phyloP scores from a whole-genome alignment of 2,329 filamentous ascomycete species.

The Ceratocystis destructans region DNA sequence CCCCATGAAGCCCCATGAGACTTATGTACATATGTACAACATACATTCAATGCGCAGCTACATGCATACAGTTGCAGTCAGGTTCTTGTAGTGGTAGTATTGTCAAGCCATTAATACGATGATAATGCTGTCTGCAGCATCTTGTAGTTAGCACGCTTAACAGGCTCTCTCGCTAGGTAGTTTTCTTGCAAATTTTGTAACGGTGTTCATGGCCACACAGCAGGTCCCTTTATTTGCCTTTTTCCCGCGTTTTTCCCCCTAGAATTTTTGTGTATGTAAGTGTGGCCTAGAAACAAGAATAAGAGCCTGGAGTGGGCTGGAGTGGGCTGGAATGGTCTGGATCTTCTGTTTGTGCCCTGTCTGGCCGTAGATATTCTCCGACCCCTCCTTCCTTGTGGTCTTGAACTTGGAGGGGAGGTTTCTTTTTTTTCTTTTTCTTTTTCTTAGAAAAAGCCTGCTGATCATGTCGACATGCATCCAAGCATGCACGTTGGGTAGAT shows the following conservation, averaged over 20 bases:
- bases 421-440: not conserved
- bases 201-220: too few relatives aligned
- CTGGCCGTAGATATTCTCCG: not conserved
- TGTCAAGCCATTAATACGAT: too few relatives aligned
- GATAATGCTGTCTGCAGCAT: too few relatives aligned
- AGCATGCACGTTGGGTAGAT: not conserved
- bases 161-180: too few relatives aligned
- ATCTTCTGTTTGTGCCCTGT: not conserved
- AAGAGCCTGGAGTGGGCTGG: not conserved
- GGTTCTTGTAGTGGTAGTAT: too few relatives aligned
- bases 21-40: not conserved
- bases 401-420: too few relatives aligned
- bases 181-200: too few relatives aligned
- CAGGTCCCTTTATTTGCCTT: too few relatives aligned
- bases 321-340: conserved; percentile 2
- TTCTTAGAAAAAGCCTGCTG: not conserved
- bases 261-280: too few relatives aligned
- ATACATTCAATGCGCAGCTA: not conserved
- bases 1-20: not conserved
- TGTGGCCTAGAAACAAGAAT: not conserved
- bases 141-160: too few relatives aligned
- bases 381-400: not conserved
- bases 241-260: too few relatives aligned
- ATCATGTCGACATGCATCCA: not conserved
- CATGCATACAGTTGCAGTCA: too few relatives aligned